phyloP scores from a whole-genome alignment of 108 stramenopile species.

The Cyclotella choctawhatcheeana region DNA sequence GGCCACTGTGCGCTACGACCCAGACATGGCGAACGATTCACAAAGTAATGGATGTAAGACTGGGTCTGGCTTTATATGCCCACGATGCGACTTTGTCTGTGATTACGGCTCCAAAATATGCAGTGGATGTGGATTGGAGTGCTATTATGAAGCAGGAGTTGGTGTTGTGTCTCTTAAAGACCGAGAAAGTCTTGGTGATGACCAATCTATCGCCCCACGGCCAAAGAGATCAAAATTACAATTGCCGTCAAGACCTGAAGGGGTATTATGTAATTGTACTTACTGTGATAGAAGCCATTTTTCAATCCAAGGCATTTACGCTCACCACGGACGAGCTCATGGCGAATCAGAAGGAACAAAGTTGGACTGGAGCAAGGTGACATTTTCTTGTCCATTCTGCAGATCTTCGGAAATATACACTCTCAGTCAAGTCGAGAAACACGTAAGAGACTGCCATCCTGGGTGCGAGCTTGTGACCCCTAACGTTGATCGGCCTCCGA shows the following conservation, averaged over 20 bases:
- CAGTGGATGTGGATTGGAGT: conserved; percentile 26
- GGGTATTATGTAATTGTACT: conserved; percentile 37
- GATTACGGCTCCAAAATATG: conserved; percentile 21
- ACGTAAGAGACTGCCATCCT: conserved; percentile 31
- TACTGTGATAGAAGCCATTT: conserved; percentile 34
- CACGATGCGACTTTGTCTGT: conserved; percentile 22
- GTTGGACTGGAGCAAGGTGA: conserved; percentile 35
- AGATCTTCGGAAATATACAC: conserved; percentile 19
- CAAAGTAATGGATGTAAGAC: neutral
- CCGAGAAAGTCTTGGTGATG: neutral
- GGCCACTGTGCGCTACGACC: conserved; percentile 8
- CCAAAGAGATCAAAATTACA: neutral
- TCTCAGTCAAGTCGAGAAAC: conserved; percentile 22
- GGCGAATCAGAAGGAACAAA: conserved; percentile 15
- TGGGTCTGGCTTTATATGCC: conserved; percentile 24
- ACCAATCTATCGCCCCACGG: neutral
- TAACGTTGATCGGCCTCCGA: neutral
- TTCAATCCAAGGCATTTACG: conserved; percentile 48
- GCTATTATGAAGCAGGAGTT: conserved; percentile 25
- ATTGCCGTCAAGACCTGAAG: neutral
- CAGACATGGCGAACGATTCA: neutral
- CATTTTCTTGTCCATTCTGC: conserved; percentile 50
- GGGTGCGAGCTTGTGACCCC: conserved; percentile 26
- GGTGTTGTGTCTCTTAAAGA: conserved; percentile 13
- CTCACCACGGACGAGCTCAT: conserved; percentile 44